Conservation (phyloP, 495 filamentous ascomycete genomes). For the Aspergillus baeticus region DNA sequence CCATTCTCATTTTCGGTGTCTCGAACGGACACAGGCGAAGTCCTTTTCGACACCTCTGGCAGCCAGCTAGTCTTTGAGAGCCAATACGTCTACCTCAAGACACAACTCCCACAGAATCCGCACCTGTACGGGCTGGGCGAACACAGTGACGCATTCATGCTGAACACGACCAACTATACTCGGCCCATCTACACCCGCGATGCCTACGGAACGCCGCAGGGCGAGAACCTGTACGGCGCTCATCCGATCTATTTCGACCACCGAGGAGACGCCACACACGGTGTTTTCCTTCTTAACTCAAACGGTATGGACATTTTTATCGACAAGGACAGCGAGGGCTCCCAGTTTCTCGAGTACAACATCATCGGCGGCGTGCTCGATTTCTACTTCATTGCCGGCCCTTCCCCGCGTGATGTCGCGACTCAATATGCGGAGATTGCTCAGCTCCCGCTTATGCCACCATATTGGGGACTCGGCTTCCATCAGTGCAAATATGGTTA, state of each 20-base stretch:
- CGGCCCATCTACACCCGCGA: conserved; percentile 81
- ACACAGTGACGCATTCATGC: conserved; percentile 68
- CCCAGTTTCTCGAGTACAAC: conserved; percentile 83
- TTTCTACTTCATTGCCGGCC: conserved; percentile 80
- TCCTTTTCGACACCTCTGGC: conserved; percentile 74
- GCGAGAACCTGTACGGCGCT: conserved; percentile 75
- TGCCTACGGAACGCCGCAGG: conserved; percentile 61
- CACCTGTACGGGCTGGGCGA: conserved; percentile 82
- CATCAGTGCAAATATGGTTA: conserved; percentile 86
- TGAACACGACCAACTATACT: conserved; percentile 71
- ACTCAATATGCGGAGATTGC: conserved; percentile 71
- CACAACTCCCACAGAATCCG: conserved; percentile 62
- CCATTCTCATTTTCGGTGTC: conserved; percentile 77
- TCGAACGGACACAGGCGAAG: conserved; percentile 51
- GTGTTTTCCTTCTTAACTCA: conserved; percentile 80
- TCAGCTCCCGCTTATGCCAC: conserved; percentile 71
- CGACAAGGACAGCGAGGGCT: conserved; percentile 55
- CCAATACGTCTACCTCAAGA: conserved; percentile 74
- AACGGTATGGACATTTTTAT: conserved; percentile 90
- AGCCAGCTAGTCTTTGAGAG: conserved; percentile 72
- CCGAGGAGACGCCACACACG: conserved; percentile 68
- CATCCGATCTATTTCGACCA: conserved; percentile 87
- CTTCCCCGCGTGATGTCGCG: conserved; percentile 66
- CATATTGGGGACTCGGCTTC: conserved; percentile 83
- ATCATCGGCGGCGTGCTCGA: conserved; percentile 78